Evolutionary conservation across 495 filamentous ascomycete genomes (phyloP), one percentile per base, ranked within the genome.

Genomic region (Staphylotrichum tortipilum): DNA sequence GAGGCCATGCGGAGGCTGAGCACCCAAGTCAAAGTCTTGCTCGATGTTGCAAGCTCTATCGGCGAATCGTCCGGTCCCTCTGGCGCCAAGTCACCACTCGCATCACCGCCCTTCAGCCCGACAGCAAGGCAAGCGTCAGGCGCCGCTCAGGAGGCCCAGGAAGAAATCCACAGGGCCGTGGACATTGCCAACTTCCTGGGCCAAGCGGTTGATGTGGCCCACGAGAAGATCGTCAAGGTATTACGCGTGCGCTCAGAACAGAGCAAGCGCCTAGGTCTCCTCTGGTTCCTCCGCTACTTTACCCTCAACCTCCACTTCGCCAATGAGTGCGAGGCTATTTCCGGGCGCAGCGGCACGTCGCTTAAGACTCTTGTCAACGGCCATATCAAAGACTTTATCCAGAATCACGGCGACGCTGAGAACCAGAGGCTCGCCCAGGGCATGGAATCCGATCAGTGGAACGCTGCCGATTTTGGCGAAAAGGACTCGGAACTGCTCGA

Each of bases 281-380:
- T 79, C 47, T 76, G 78, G 52, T 97, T 99, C 63, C 63, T 97
- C 21, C 82, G 88, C 44, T 97, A 97, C 61, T 95, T 96, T 61
- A 89, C 80, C 7, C 79, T 99, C 17, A 97, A 96, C 56, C 79
- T 90, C 22, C 79, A 95, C 19, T 99, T 97, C 59, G 88, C 88
- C 7, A 94, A 95, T 57, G 92, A 99, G 62, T 99, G 92, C 57
- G 92, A 99, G 65, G 87, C 92, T 3, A 88, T 96, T 14, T 95
- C 88, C 12, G 92, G 92, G 3, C 79, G 92, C 46, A 82, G 88
- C 45, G 90, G 90, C 3, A 84, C 81, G 6, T 76, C 83, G 1
- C 72, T 98, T 23, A 95, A 95, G 63, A 91, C 79, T 3, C 76
- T 94, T 2, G 87, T 98, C 31, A 91, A 94, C 54, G 81, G 79